A percentile compares a stretch with the other conserved stretches of the same genome.
phyloP scores from a whole-genome alignment of 257 asterid genomes.

The Handroanthus guayacan region DNA sequence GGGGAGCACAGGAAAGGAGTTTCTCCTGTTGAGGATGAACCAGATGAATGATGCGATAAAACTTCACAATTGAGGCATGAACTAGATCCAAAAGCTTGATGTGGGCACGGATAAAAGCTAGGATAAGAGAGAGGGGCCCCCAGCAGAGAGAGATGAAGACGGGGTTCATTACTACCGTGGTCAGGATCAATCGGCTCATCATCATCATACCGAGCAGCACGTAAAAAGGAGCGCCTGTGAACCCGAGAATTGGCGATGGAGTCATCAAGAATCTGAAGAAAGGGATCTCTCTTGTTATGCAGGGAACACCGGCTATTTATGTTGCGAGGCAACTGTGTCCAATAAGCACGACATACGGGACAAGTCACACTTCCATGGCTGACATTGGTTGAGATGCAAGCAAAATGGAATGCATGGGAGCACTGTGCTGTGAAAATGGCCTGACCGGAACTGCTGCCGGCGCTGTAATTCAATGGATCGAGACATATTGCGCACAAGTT shows the following conservation, averaged over 20 bases:
- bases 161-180: slow-evolving; percentile 37
- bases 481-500: slow-evolving; percentile 69
- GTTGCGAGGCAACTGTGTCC: slow-evolving; percentile 72
- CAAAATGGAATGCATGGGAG: slow-evolving; percentile 70
- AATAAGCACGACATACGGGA: slow-evolving; percentile 75
- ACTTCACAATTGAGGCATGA: slow-evolving; percentile 19
- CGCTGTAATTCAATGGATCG: slow-evolving; percentile 58
- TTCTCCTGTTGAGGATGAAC: slow-evolving; percentile 33
- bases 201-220: slow-evolving; percentile 63
- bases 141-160: slow-evolving; percentile 57
- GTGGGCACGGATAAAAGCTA: slow-evolving; percentile 37
- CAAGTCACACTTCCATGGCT: slow-evolving; percentile 74
- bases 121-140: slow-evolving; percentile 42
- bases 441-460: slow-evolving; percentile 49
- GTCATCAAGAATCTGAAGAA: slow-evolving; percentile 67
- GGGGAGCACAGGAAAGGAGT: too few relatives aligned
- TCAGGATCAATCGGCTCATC: slow-evolving; percentile 65
- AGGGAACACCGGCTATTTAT: slow-evolving; percentile 46
- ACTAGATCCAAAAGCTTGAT: slow-evolving; percentile 29
- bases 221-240: slow-evolving; percentile 60
- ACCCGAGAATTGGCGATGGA: slow-evolving; percentile 65
- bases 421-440: slow-evolving; percentile 81
- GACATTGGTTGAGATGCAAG: slow-evolving; percentile 73
- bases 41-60: neutral
- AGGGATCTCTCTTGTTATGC: slow-evolving; percentile 56